Evolutionary conservation across 768 basidiomycete species (phyloP), one percentile per base, ranked within the genome.

Genomic region (Podaxis sp.): DNA sequence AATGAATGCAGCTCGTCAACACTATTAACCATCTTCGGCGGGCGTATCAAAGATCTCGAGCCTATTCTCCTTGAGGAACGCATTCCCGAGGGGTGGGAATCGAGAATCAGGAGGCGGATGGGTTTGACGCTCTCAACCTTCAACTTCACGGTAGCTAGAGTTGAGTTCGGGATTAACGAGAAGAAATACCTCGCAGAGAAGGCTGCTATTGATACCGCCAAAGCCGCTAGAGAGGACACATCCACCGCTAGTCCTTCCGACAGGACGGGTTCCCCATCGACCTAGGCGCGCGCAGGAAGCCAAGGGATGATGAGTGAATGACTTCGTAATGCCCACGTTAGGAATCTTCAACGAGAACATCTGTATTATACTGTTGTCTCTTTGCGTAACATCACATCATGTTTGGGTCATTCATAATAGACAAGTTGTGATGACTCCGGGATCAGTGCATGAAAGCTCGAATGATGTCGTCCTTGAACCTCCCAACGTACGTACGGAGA

Each of bases 381-480:
- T 33, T 33, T 3, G 15, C 19, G 15, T 46, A 19, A 46, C 19
- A 46, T 46, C 44, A 17, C n/a, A 15, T n/a, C 4, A 17, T 42
- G 17, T 42, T 42, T 15, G 13, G 15, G 2, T n/a, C 40, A 33
- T n/a, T 55, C 19, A 5, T 39, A 33, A 4, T 54, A 55, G n/a
- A 2, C 36, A 55, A 38, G 17, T 22, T 46, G 15, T 2, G n/a
- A 19, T 9, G 33, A 33, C 33, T 33, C 44, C n/a, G 2, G 17
- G 52, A 55, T 48, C 63, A 57, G 33, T 60, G 52, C 33, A 68
- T 57, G 54, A 90, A 80, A 17, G 84, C 83, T 53, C 80, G 82
- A 22, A 87, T 84, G 57, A 91, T 83, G 56, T 92, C 88, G 63
- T 77, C 83, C 71, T 94, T 93, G 67, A 94, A 82, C 26, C 85